Conservation (phyloP, 106 monocot genomes). For the Narthecium ossifragum region DNA sequence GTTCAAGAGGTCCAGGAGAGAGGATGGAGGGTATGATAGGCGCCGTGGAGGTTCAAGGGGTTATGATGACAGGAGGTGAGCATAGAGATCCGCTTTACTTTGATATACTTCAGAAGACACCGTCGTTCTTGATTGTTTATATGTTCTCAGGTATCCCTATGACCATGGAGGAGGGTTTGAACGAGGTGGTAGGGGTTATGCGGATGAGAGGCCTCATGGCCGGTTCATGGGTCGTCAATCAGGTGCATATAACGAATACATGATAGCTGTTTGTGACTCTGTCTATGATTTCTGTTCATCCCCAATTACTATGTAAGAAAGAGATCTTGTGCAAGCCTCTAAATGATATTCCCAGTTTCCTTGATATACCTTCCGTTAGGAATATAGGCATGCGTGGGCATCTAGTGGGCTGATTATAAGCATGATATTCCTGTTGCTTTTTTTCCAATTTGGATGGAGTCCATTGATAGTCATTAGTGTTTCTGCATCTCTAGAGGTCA, state of each 20-base stretch:
- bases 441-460: too few relatives aligned
- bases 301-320: too few relatives aligned
- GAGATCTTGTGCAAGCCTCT: too few relatives aligned
- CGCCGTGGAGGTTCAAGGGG: constrained; percentile 52
- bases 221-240: constrained; percentile 38
- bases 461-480: too few relatives aligned
- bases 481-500: too few relatives aligned
- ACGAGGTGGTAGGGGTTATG: constrained; percentile 39
- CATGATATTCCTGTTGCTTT: too few relatives aligned
- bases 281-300: too few relatives aligned
- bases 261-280: too few relatives aligned
- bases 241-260: constrained; percentile 36
- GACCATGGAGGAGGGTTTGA: constrained; percentile 53
- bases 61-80: neutral
- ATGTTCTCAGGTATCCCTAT: constrained; percentile 42
- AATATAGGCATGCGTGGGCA: too few relatives aligned
- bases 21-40: constrained; percentile 69
- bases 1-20: constrained; percentile 74
- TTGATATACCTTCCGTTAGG: too few relatives aligned
- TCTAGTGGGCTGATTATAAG: too few relatives aligned
- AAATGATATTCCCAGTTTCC: too few relatives aligned
- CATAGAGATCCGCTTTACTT: neutral
- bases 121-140: neutral
- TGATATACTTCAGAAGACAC: neutral
- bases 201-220: constrained; percentile 48